These are phyloP conservation scores for Ophiostoma novo-ulmi DNA, from an alignment of 2,329 filamentous ascomycete genomes.

Conservation along the genomic window DNA sequence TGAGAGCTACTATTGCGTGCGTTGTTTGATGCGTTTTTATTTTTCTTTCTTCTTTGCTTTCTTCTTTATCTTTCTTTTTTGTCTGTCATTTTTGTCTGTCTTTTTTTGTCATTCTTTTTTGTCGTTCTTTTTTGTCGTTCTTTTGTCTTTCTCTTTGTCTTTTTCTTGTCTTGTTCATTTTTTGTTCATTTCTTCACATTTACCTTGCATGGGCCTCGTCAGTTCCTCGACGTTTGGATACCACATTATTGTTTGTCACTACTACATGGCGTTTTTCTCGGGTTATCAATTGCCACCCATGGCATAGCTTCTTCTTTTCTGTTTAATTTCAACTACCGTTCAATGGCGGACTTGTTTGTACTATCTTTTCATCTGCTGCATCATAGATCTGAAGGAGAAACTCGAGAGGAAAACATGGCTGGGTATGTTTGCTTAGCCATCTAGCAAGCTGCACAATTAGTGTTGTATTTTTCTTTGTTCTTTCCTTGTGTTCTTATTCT, in stretches of 20 bases:
- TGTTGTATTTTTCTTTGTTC: background rate
- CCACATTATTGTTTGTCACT: background rate
- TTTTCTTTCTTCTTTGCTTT: background rate
- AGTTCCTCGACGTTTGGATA: background rate
- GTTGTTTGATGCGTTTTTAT: background rate
- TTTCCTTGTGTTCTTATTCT: background rate
- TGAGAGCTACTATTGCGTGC: background rate
- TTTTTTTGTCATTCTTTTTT: background rate
- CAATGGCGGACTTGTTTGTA: background rate
- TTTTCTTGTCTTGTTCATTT: background rate
- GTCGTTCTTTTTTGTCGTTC: background rate
- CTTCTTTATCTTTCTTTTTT: too few species aligned
- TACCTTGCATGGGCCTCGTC: slow-evolving; percentile 1
- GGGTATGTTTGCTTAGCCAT: background rate
- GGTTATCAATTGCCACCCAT: background rate
- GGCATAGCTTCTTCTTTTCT: background rate
- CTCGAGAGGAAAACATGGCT: background rate
- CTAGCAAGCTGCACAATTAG: background rate
- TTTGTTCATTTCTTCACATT: background rate
- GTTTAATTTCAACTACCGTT: background rate
- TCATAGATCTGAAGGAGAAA: background rate
- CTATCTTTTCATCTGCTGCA: background rate
- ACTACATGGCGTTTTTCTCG: background rate
- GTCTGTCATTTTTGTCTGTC: too few species aligned
- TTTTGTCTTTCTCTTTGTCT: background rate